Evolutionary conservation across 805 yeast species (phyloP).

Genomic region (Kodamaea kaohsiungensis): DNA sequence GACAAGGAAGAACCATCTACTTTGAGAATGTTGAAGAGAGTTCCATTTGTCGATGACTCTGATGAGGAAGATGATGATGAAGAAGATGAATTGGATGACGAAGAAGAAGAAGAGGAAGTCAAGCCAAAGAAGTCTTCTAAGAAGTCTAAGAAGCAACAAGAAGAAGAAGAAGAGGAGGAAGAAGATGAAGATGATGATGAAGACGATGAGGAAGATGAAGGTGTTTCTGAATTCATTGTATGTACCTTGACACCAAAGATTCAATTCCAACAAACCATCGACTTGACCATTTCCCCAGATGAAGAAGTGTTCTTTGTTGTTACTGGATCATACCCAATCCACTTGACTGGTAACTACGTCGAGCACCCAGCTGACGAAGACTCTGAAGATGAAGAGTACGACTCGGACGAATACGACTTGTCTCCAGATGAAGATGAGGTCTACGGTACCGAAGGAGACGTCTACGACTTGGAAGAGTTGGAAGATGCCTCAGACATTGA

Average conservation of each 20-base stretch:
- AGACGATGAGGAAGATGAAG: conserved; percentile 64
- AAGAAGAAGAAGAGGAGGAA: conserved; percentile 38
- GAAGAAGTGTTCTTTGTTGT: conserved; percentile 95
- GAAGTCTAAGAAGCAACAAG: conserved; percentile 26
- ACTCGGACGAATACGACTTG: conserved; percentile 61
- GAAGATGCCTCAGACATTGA: conserved; percentile 73
- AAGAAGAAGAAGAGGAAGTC: conserved; percentile 44
- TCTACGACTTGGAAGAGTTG: conserved; percentile 58
- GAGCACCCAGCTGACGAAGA: conserved; percentile 89
- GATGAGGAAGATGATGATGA: conserved; percentile 45
- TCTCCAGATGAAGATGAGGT: conserved; percentile 79
- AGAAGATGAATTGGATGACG: conserved; percentile 48
- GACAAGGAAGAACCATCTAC: conserved; percentile 84
- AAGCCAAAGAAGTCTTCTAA: conserved; percentile 24
- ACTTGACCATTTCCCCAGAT: conserved; percentile 85
- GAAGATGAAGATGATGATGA: conserved; percentile 54
- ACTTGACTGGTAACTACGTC: conserved; percentile 91
- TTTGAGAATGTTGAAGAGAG: conserved; percentile 81
- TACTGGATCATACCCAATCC: conserved; percentile 92
- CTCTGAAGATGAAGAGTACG: conserved; percentile 50
- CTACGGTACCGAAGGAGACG: conserved; percentile 45
- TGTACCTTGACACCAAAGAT: conserved; percentile 88
- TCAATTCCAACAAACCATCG: conserved; percentile 87
- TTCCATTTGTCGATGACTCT: conserved; percentile 41
- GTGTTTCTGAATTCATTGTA: conserved; percentile 78